Conservation (phyloP, 1,139 yeast genomes). For the Kazachstania sp. region DNA sequence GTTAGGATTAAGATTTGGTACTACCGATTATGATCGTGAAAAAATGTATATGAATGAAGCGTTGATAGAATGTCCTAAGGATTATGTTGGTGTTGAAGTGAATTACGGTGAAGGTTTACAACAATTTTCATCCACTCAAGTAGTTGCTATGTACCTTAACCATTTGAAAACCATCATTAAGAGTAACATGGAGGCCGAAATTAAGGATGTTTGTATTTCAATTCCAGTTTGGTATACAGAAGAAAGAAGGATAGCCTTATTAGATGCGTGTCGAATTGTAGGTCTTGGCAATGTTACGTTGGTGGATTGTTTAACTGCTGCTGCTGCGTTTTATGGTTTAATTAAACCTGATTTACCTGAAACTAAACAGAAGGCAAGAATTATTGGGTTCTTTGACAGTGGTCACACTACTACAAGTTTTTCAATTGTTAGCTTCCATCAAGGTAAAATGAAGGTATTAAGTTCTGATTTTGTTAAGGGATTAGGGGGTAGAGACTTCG, state of each 20-base stretch:
- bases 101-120: constrained; percentile 71
- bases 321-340: constrained; percentile 98
- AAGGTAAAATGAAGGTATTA: constrained; percentile 87
- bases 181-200: constrained; percentile 70
- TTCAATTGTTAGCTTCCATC: constrained; percentile 81
- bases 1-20: constrained; percentile 63
- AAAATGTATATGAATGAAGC: constrained; percentile 61
- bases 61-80: constrained; percentile 50
- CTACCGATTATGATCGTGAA: constrained; percentile 75
- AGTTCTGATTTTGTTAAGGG: constrained; percentile 89
- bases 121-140: constrained; percentile 77
- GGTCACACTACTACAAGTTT: constrained; percentile 95
- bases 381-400: constrained; percentile 87
- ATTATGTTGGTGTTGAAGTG: constrained; percentile 79
- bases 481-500: constrained; percentile 97
- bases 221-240: constrained; percentile 98
- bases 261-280: constrained; percentile 91
- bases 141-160: constrained; percentile 89
- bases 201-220: constrained; percentile 82
- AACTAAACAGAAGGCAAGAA: constrained; percentile 49
- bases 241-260: constrained; percentile 89
- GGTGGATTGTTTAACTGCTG: constrained; percentile 94
- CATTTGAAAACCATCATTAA: constrained; percentile 74
- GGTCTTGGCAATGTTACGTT: constrained; percentile 96
- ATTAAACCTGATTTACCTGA: constrained; percentile 91